Evolutionary conservation across 192 early-diverging fungal genomes (phyloP).

Genomic region (Coemansia sp.): DNA sequence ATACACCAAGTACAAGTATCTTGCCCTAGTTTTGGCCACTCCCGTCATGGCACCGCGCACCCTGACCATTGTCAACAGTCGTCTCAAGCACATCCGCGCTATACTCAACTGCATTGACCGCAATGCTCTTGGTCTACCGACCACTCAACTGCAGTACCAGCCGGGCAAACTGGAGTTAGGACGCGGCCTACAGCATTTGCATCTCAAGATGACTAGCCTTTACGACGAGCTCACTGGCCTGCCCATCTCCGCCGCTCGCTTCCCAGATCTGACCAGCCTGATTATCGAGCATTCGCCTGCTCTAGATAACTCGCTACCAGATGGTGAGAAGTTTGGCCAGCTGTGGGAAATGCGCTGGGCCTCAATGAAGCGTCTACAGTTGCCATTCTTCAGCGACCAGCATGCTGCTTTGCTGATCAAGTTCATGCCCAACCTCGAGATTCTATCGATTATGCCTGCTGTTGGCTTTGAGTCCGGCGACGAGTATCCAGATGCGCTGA

Average conservation of each 20-base stretch:
- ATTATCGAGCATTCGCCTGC: slow-evolving; percentile 55
- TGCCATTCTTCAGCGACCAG: slow-evolving; percentile 52
- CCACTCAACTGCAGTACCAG: slow-evolving; percentile 41
- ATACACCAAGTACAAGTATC: slow-evolving; percentile 53
- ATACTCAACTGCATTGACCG: slow-evolving; percentile 56
- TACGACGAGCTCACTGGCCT: slow-evolving; percentile 51
- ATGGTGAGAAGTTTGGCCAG: slow-evolving; percentile 51
- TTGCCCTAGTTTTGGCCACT: slow-evolving; percentile 45
- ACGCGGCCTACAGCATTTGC: slow-evolving; percentile 39
- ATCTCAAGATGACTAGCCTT: slow-evolving; percentile 49
- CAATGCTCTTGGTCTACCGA: slow-evolving; percentile 44
- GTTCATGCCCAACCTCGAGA: slow-evolving; percentile 53
- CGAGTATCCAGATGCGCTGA: slow-evolving; percentile 43
- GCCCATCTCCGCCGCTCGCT: slow-evolving; percentile 39
- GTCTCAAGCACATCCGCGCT: slow-evolving; percentile 50
- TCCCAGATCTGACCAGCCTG: slow-evolving; percentile 40
- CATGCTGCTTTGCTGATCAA: slow-evolving; percentile 45
- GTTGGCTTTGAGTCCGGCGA: slow-evolving; percentile 48
- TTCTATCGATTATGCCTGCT: slow-evolving; percentile 40
- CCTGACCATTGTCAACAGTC: slow-evolving; percentile 49
- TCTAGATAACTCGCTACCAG: slow-evolving; percentile 47
- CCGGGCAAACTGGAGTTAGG: slow-evolving; percentile 41
- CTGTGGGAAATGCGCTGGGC: slow-evolving; percentile 50
- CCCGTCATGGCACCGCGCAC: slow-evolving; percentile 49
- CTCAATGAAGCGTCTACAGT: slow-evolving; percentile 42